These are phyloP conservation scores for Oidiodendron maius DNA, from an alignment of 495 filamentous ascomycete genomes.

Conservation along the genomic window DNA sequence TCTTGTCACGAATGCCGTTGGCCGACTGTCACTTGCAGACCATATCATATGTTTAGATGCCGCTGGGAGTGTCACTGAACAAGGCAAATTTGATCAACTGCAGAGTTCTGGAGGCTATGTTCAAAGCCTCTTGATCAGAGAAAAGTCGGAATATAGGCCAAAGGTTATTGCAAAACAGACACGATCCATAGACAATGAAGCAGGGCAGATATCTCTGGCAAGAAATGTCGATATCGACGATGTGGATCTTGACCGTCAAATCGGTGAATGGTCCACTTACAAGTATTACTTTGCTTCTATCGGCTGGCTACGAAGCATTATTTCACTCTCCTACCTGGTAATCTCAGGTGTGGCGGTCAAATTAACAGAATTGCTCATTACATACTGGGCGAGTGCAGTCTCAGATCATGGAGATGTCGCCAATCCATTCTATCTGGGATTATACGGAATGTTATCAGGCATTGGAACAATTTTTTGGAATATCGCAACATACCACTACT, in stretches of 20 bases:
- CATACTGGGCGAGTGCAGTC: not conserved
- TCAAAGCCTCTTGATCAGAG: not conserved
- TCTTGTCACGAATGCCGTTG: slow-evolving; percentile 20
- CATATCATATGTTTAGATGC: slow-evolving; percentile 13
- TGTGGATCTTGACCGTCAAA: not conserved
- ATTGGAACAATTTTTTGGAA: not conserved
- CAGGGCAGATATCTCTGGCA: not conserved
- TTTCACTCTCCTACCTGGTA: too few species aligned
- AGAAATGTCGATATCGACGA: not conserved
- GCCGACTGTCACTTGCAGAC: slow-evolving; percentile 2
- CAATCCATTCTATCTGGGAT: not conserved
- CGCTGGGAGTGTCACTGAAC: slow-evolving; percentile 5
- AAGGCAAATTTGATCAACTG: slow-evolving; percentile 9
- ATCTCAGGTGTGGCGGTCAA: too few species aligned
- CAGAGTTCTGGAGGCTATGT: not conserved
- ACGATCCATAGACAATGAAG: too few species aligned
- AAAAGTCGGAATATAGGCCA: not conserved
- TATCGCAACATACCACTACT: not conserved
- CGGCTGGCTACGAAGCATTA: too few species aligned
- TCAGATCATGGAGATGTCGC: not conserved
- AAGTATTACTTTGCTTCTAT: slow-evolving; percentile 7
- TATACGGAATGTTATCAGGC: not conserved
- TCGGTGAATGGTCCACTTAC: slow-evolving; percentile 8
- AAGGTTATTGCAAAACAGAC: not conserved
- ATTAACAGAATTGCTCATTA: too few species aligned